A percentile compares a stretch with the other conserved stretches of the same genome.
These are phyloP conservation scores for Albugo laibachii DNA, from an alignment of 352 stramenopile genomes.

Conservation along the genomic window DNA sequence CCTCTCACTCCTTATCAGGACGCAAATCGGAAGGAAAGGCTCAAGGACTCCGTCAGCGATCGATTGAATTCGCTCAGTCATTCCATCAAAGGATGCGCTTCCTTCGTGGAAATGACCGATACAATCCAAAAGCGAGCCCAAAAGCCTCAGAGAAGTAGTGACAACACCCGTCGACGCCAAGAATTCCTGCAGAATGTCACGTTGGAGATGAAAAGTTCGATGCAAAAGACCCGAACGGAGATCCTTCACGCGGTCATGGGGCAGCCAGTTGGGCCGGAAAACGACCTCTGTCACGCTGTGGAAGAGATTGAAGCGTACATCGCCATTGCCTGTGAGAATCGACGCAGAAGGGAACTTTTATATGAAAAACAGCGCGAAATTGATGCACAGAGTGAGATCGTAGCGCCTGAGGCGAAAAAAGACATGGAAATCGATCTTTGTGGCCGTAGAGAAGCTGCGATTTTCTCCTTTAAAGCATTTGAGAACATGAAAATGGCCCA, in stretches of 20 bases:
- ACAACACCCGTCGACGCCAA: no score
- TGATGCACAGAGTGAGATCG: constrained; percentile 20
- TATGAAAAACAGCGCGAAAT: constrained; percentile 29
- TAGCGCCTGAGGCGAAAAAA: constrained; percentile 29
- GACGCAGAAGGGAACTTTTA: constrained; percentile 17
- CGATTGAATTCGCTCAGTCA: background rate
- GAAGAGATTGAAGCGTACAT: constrained; percentile 45
- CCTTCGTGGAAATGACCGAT: no score
- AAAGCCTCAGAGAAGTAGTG: no score
- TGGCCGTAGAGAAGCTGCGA: no score
- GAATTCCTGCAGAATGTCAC: no score
- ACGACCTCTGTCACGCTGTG: constrained; percentile 15
- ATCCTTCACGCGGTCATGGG: constrained; percentile 22
- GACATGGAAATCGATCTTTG: constrained; percentile 7
- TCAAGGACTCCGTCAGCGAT: background rate
- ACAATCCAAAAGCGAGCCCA: no score
- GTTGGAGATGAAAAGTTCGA: no score
- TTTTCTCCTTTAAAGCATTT: constrained; percentile 3
- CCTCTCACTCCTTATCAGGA: no score
- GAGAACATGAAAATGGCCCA: constrained; percentile 20
- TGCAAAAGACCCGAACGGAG: constrained; percentile 6
- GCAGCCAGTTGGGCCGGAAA: constrained; percentile 27
- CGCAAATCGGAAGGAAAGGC: background rate
- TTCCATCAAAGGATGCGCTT: no score
- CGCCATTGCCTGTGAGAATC: constrained; percentile 38